Conservation (phyloP, 179 eudicot genomes). For the Sideroxylon spinosum region DNA sequence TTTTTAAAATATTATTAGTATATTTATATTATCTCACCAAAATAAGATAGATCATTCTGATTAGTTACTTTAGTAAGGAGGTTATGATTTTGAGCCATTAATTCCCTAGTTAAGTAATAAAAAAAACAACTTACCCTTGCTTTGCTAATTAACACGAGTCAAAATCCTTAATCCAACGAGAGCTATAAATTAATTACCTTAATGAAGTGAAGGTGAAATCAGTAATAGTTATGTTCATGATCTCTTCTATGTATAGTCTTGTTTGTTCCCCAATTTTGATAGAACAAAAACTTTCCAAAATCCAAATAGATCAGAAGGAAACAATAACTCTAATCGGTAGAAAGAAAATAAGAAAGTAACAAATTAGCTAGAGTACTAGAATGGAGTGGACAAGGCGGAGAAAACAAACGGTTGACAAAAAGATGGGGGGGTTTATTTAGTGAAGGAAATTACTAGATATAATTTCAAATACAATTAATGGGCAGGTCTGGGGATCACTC, state of each 20-base stretch:
- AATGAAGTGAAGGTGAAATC: conserved; percentile 7
- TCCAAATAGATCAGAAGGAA: too few relatives aligned
- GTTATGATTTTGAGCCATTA: neutral
- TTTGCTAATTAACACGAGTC: neutral
- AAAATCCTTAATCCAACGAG: neutral
- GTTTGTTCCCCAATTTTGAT: too few relatives aligned
- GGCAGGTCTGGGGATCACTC: neutral
- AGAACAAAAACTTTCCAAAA: too few relatives aligned
- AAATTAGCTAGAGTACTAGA: neutral
- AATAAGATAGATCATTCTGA: neutral
- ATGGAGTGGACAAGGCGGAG: neutral
- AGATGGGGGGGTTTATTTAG: neutral
- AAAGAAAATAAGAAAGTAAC: too few relatives aligned
- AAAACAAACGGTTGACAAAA: neutral
- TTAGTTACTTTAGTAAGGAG: neutral
- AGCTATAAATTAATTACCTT: neutral
- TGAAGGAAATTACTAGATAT: neutral
- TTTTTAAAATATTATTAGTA: neutral
- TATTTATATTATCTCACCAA: neutral
- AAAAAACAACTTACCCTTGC: neutral
- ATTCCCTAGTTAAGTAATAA: neutral
- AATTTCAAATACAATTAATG: neutral
- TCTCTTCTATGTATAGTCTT: too few relatives aligned
- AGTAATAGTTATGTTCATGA: neutral
- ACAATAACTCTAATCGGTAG: too few relatives aligned